Evolutionary conservation across 1,284 basidiomycete genomes (phyloP).

Genomic region (Puccinia horiana): DNA sequence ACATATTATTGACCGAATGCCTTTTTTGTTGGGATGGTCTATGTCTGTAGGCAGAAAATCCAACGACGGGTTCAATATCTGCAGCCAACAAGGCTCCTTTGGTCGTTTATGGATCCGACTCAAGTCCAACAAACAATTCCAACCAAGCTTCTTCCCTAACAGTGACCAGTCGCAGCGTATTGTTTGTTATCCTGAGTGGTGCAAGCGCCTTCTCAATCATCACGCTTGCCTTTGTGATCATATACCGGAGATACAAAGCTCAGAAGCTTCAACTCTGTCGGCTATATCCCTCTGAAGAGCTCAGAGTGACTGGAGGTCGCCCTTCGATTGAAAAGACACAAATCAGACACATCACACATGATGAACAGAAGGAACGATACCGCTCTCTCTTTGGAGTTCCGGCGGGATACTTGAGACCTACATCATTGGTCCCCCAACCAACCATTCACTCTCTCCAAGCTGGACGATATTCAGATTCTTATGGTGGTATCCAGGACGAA

Average conservation of each 20-base stretch:
- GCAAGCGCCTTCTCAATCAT: slow-evolving; percentile 14
- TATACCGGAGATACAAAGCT: slow-evolving; percentile 22
- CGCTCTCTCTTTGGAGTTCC: slow-evolving; percentile 25
- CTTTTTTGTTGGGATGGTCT: neutral
- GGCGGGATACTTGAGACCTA: slow-evolving; percentile 24
- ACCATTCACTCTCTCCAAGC: neutral
- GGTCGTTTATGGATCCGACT: slow-evolving; percentile 25
- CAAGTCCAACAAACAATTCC: neutral
- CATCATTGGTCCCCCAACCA: neutral
- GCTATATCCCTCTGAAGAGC: neutral
- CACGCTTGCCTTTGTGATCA: neutral
- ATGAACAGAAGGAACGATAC: slow-evolving; percentile 29
- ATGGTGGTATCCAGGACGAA: neutral
- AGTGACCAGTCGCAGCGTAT: neutral
- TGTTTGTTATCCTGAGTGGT: neutral
- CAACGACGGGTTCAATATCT: neutral
- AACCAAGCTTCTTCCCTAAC: neutral
- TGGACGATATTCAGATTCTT: neutral
- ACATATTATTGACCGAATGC: neutral
- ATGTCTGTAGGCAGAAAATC: neutral
- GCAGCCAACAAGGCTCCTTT: neutral
- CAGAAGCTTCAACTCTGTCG: neutral
- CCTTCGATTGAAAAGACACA: neutral
- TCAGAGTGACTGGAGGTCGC: neutral
- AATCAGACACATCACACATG: slow-evolving; percentile 23